Percentiles rank a stretch among this genome's conserved stretches.
Conservation (phyloP, 2,329 filamentous ascomycete genomes). For the Didymella lethalis region DNA sequence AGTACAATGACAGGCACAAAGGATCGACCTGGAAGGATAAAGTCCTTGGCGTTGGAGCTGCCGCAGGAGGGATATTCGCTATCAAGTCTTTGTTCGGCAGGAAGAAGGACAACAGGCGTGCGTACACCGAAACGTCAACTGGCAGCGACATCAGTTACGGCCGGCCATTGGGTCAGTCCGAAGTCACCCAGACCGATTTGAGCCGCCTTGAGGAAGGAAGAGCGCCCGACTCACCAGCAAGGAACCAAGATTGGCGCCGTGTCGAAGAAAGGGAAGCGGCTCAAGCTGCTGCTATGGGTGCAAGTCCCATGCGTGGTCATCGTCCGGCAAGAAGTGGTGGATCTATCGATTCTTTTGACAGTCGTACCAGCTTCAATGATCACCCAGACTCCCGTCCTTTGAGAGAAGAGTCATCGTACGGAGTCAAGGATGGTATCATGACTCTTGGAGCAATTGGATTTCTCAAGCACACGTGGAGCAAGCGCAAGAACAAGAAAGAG, state of each 20-base stretch:
- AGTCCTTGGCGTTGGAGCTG: slow-evolving; percentile 56
- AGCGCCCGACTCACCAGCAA: slow-evolving; percentile 57
- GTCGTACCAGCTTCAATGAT: slow-evolving; percentile 49
- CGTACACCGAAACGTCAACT: slow-evolving; percentile 53
- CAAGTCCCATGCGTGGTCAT: slow-evolving; percentile 58
- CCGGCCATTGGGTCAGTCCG: slow-evolving; percentile 58
- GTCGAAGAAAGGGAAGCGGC: slow-evolving; percentile 51
- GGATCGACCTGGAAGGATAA: slow-evolving; percentile 55
- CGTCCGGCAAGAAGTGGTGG: slow-evolving; percentile 46
- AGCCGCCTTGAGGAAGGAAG: slow-evolving; percentile 63
- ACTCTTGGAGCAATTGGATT: slow-evolving; percentile 53
- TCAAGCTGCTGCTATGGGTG: slow-evolving; percentile 47
- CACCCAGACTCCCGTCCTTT: slow-evolving; percentile 35
- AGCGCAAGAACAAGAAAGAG: slow-evolving; percentile 64
- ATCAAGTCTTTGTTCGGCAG: slow-evolving; percentile 66
- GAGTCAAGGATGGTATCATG: slow-evolving; percentile 58
- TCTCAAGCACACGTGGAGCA: slow-evolving; percentile 57
- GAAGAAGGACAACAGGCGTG: slow-evolving; percentile 52
- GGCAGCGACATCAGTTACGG: slow-evolving; percentile 63
- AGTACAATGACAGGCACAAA: slow-evolving; percentile 47
- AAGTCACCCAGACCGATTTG: slow-evolving; percentile 58
- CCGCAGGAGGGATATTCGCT: slow-evolving; percentile 52
- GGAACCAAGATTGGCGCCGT: slow-evolving; percentile 47
- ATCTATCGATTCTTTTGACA: slow-evolving; percentile 53
- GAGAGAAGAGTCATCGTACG: slow-evolving; percentile 42